Base-by-base conservation (phyloP, 495 filamentous ascomycete species). In the Daldinia childiae region DNA sequence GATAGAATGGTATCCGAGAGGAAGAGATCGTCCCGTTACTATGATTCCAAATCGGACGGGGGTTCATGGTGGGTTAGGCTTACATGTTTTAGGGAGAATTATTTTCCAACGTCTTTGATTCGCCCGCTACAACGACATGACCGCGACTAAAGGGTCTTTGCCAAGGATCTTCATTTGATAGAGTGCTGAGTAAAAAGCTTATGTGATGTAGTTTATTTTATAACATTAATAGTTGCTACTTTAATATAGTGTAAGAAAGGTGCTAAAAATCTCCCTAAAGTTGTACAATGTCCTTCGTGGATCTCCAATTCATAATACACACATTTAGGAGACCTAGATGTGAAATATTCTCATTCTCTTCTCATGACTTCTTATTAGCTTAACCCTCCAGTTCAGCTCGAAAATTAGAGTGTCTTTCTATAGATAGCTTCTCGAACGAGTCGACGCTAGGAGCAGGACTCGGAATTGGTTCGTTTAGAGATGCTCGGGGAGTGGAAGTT, bases 331-430 rank as follows among this genome's bases (percentile, higher is more conserved):
- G 21, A 24, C 19, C 19, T 21, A 24, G 24, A 48, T 12, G 43
- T 24, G 43, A 21, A 48, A 48, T 24, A 12, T 41, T 21, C 17
- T 4, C 15, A 2, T 8, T 21, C 15, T 36, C 30, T 12, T 17
- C 29, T 56, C 29, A 1, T 36, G 27, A 21, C n/a, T 4, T n/a
- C 29, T 26, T 3, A 54, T 14, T 1, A 62, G 9, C 52, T 64
- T 64, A 73, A 27, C 72, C 66, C 41, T 69, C 68, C 63, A 69
- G 19, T 27, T 77, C 66, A 9, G 63, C 62, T 34, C 34, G 38
- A 38, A 66, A 66, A 24, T 73, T 55, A 15, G 66, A 24, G 29
- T 72, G 55, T 51, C 57, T 39, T 21, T 27, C 19, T 7, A 72
- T n/a, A 30, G 60, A 62, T 39, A 69, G 29, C 62, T 77, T 65